Base-by-base conservation (phyloP, 805 yeast genomes). In the Barnettozyma sucrosica region DNA sequence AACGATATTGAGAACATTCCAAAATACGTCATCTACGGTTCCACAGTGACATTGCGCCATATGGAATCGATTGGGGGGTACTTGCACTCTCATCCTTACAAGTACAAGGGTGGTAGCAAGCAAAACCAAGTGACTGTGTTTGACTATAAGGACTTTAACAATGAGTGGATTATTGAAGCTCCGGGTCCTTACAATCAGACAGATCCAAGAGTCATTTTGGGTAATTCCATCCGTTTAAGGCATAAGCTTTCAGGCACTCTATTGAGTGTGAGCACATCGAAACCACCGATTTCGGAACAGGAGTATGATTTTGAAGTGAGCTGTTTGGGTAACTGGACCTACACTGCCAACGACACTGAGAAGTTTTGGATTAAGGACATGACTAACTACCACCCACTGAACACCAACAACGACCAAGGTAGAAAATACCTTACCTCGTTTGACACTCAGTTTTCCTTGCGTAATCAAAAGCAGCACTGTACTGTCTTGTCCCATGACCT, bases 231-330 rank as follows among this genome's bases (percentile, higher is more conserved):
- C 19, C 73, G 84, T 49, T 63, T 93, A n/a, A 79, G 77, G 68
- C 98, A 93, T 63, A 72, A 73, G 49, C 51, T 57, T 2, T 85
- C 97, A 1, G 77, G 82, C 14, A 79, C 80, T 52, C 78, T 85
- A 41, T 66, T 93, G 45, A 81, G 81, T 53, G 85, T 89, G 20
- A 85, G 86, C 51, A 53, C 64, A 2, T 69, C 76, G 44, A 79
- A 90, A 51, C 97, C 98, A 3, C 97, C 96, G 9, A 78, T 89
- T 24, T 78, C 92, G 9, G 96, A 88, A 61, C 93, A 88, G 59
- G 98, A 93, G 48, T 90, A 92, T 65, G 83, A 89, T 60, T 77
- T 76, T 53, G 96, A 89, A 65, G 95, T 89, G 1, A 76, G 87
- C 24, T 80, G 88, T 53, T 70, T 80, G 48, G 93, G 92, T 5